A percentile compares a stretch with the other conserved stretches of the same genome.
Conservation (phyloP, 441 rosid species). For the Populus hybrid region DNA sequence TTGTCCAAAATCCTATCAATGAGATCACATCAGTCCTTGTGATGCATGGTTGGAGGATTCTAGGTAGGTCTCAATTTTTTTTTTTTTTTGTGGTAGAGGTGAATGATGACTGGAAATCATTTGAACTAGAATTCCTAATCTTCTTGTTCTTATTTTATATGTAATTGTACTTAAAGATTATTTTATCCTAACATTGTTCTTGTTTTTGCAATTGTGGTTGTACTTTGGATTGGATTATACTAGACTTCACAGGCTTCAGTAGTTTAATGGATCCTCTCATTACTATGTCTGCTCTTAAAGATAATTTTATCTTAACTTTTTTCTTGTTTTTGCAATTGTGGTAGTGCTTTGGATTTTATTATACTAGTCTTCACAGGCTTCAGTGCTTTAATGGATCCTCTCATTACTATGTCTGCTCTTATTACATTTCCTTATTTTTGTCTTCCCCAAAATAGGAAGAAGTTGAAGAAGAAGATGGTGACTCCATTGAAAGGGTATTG, state of each 20-base stretch:
- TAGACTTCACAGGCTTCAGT: no score
- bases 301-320: no score
- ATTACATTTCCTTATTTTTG: constrained; percentile 3
- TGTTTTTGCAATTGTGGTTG: no score
- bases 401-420: neutral
- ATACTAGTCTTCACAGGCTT: neutral
- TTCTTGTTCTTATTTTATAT: neutral
- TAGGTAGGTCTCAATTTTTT: neutral
- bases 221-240: no score
- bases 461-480: constrained; percentile 92
- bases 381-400: neutral
- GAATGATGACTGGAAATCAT: neutral
- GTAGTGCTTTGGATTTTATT: neutral
- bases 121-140: neutral
- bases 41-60: neutral
- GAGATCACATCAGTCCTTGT: neutral
- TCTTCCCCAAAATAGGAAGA: constrained; percentile 58
- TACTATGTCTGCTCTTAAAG: no score
- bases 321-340: neutral
- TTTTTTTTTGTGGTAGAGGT: neutral
- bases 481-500: constrained; percentile 86
- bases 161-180: neutral
- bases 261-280: no score
- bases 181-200: no score
- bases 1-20: neutral